Evolutionary conservation across 1,139 yeast species (phyloP), one percentile per base, ranked within the genome.

Genomic region (Suhomyces wounanorum): DNA sequence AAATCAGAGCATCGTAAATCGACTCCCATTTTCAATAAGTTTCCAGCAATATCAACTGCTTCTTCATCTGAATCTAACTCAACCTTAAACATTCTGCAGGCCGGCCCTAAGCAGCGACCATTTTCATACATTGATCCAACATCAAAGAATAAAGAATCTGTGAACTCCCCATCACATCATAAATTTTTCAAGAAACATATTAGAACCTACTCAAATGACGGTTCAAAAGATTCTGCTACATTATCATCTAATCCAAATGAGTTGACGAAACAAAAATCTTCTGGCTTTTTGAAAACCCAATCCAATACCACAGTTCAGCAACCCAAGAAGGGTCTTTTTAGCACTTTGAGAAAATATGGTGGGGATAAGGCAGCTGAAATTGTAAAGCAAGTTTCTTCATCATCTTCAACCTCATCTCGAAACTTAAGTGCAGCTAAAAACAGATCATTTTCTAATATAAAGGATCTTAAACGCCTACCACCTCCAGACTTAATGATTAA

Each of bases 131-230:
- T 79, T 26, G 89, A 84, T 48, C 68, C 73, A 0, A 59, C 64
- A 7, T 45, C 59, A n/a, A 52, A 55, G 26, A 70, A 63, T 47
- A 55, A 57, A 13, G 46, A 47, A 11, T 43, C 36, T 8, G 23
- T 55, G 10, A 62, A 71, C 1, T 73, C 82, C 3, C 63, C 75
- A 8, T 70, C 83, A 1, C 78, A 80, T 4, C 75, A 79, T 49
- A 77, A 79, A 35, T 75, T 86, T 51, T 84, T 85, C 65, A 72
- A 87, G 54, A 79, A 82, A 53, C 87, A 82, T 57, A 75, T 81
- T 43, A 76, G 84, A 53, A 75, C 85, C 13, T 78, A 77, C 46
- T 81, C 88, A 0, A 80, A 82, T 0, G 88, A 82, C 47, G 76
- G 83, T 1, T 75, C 81, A 1, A 50, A 47, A n/a, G 49, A 50